These are phyloP conservation scores for Amanita polypyramis DNA, from an alignment of 768 basidiomycete species.

Conservation along the genomic window DNA sequence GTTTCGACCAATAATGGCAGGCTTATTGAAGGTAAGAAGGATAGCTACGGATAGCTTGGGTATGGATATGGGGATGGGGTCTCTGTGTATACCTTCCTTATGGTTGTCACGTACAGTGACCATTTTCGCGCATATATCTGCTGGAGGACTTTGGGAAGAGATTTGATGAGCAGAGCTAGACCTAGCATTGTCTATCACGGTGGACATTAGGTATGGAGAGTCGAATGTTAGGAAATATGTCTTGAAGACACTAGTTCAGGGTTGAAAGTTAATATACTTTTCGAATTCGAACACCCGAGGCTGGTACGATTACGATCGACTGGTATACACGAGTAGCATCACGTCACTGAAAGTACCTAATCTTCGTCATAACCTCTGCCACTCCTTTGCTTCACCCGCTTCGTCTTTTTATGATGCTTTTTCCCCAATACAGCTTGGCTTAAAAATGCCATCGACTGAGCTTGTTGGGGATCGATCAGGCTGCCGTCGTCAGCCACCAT, in stretches of 20 bases:
- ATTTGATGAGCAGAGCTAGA: neutral
- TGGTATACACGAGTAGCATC: constrained; percentile 3
- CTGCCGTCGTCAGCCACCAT: constrained; percentile 70
- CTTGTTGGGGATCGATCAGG: constrained; percentile 33
- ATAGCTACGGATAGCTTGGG: constrained; percentile 31
- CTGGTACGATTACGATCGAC: neutral
- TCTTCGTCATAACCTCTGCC: constrained; percentile 80
- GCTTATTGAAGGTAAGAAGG: constrained; percentile 47
- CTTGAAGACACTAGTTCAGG: neutral
- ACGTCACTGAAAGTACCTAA: constrained; percentile 2
- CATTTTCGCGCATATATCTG: constrained; percentile 62
- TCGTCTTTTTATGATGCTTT: constrained; percentile 79
- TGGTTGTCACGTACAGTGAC: constrained; percentile 50
- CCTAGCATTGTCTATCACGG: no score
- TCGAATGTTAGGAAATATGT: neutral
- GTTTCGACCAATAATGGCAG: constrained; percentile 63
- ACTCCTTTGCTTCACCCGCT: constrained; percentile 79
- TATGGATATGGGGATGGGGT: no score
- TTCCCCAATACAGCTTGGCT: constrained; percentile 43
- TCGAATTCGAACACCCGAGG: neutral
- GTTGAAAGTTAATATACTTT: neutral
- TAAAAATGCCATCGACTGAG: constrained; percentile 31
- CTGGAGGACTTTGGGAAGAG: neutral
- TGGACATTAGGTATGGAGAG: no score
- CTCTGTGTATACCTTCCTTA: constrained; percentile 43